These are phyloP conservation scores for Aspergillus ellipticus DNA, from an alignment of 495 filamentous ascomycete genomes.

Conservation along the genomic window DNA sequence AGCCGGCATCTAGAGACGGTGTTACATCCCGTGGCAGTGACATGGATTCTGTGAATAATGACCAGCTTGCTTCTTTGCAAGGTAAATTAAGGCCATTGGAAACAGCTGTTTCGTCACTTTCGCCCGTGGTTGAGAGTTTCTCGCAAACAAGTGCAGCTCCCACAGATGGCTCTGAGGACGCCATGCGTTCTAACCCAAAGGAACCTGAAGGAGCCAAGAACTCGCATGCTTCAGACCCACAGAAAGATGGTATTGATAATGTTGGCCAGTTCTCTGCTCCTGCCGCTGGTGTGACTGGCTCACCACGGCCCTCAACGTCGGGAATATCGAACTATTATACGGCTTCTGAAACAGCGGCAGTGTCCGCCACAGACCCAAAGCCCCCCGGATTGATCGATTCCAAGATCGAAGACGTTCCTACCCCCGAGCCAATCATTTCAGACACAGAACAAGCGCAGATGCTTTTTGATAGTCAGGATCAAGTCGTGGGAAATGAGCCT, in stretches of 20 bases:
- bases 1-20: not conserved
- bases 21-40: conserved; percentile 7
- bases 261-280: conserved; percentile 36
- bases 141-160: conserved; percentile 22
- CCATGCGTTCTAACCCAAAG: conserved; percentile 19
- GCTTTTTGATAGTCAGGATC: conserved; percentile 83
- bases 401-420: conserved; percentile 18
- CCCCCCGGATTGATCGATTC: conserved; percentile 17
- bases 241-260: conserved; percentile 31
- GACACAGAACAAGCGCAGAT: conserved; percentile 72
- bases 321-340: conserved; percentile 46
- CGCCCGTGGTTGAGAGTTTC: conserved; percentile 31
- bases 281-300: conserved; percentile 34
- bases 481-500: conserved; percentile 67
- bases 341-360: conserved; percentile 41
- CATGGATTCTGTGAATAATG: conserved; percentile 2
- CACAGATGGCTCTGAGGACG: conserved; percentile 15
- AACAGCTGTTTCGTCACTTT: conserved; percentile 19
- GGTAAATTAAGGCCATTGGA: conserved; percentile 19
- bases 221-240: conserved; percentile 33
- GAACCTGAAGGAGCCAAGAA: conserved; percentile 20
- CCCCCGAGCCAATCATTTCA: conserved; percentile 44
- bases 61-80: conserved; percentile 13
- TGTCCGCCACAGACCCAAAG: conserved; percentile 29
- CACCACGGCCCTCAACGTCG: conserved; percentile 35